Percentiles rank a stretch among this genome's conserved stretches.
Conservation (phyloP, 805 yeast species). For the Sungouiozyma ichnusensis region DNA sequence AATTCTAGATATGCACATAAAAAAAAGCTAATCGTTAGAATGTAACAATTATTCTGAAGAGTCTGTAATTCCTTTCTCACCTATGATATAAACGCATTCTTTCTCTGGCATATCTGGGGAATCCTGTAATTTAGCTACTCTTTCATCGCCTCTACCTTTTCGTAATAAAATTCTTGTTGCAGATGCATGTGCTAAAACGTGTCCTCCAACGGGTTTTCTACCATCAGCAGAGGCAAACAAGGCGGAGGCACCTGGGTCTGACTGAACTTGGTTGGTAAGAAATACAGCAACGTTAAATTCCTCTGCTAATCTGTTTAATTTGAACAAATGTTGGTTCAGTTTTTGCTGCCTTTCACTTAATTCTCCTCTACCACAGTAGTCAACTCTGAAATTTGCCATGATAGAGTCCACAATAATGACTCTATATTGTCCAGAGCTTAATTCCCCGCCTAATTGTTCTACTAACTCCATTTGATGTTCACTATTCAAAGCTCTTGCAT, state of each 20-base stretch:
- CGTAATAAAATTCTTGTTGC: conserved; percentile 65
- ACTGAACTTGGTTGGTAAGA: conserved; percentile 69
- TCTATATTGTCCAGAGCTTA: conserved; percentile 57
- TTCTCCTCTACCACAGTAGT: conserved; percentile 71
- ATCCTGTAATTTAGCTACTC: conserved; percentile 71
- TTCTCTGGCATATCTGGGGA: conserved; percentile 77
- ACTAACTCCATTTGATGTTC: conserved; percentile 71
- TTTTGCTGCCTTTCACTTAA: conserved; percentile 67
- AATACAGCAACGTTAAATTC: conserved; percentile 71
- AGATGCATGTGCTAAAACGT: conserved; percentile 71
- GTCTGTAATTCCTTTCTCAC: conserved; percentile 59
- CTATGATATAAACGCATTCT: conserved; percentile 64
- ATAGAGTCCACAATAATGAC: conserved; percentile 59
- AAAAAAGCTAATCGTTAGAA: background rate
- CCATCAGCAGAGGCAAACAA: conserved; percentile 75
- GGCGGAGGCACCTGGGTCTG: conserved; percentile 77
- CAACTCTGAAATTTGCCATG: conserved; percentile 72
- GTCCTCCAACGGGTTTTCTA: conserved; percentile 77
- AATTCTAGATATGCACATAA: background rate
- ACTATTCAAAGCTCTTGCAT: conserved; percentile 66
- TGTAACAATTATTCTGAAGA: conserved; percentile 26
- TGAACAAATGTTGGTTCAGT: conserved; percentile 46
- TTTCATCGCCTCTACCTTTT: conserved; percentile 70
- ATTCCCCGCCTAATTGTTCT: conserved; percentile 54
- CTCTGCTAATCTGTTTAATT: conserved; percentile 53